Base-by-base conservation (phyloP, 331 rosid species). In the Telfairia occidentalis region DNA sequence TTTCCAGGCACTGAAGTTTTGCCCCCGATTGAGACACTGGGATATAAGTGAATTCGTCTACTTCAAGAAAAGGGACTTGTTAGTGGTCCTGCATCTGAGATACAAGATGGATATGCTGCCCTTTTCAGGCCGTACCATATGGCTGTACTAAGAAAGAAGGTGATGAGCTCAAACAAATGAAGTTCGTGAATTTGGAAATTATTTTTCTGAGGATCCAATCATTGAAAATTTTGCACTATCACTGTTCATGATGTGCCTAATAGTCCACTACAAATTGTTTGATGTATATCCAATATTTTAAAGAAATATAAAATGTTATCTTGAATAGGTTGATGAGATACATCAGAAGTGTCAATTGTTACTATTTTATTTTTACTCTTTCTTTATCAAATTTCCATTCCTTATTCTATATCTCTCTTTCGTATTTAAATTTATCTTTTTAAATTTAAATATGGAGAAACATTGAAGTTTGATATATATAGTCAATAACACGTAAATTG, bases 21-120 rank as follows among this genome's bases (percentile, higher is more conserved):
- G 96, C 52, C 88, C 96, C 13, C 84, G 88, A 90, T 95, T 82
- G 99, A 92, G 87, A 83, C 86, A 69, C 83, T 95, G 84, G 97
- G 99, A 63, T 80, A 78, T 84, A 95, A 86, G 77, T 80, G 92
- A 85, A 78, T 92, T 65, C 85, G 40, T 61, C 81, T 90, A 5
- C 97, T 95, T 74, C 86, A 57, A 80, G 89, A 89, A 60, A 90
- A 76, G 78, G 99, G 99, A 78, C 88, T 96, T 64, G 86, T 87
- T 77, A n/a, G 86, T 95, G 81, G 96, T 95, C 32, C 78, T 95
- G 90, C 99, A 95, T 84, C 79, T 95, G 70, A 86, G 98, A 83
- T 94, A 94, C 24, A 97, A 94, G 83, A 94, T 94, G 98, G 98
- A 94, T 80, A 95, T 95, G 99, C 82, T 95, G 82, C 96, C 99